Conservation (phyloP, 169 alveolate genomes). For the Cryptosporidium parvum region DNA sequence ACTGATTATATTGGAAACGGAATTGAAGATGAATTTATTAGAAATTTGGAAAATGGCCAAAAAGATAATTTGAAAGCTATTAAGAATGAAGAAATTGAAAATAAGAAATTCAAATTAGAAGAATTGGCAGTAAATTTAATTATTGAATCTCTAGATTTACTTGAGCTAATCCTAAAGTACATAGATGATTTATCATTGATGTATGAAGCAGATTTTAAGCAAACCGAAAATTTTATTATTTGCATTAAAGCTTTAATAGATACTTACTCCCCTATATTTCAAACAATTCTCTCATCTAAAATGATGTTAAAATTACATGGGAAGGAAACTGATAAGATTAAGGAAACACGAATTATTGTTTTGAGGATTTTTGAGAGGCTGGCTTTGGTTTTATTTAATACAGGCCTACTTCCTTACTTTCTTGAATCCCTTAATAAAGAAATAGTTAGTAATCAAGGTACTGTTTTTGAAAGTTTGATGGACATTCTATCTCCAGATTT, state of each 20-base stretch:
- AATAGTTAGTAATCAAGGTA: not conserved
- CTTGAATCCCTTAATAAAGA: constrained; percentile 1
- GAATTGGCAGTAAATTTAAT: not conserved
- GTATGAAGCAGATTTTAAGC: constrained; percentile 31
- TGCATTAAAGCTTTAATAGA: not conserved
- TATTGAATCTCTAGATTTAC: not conserved
- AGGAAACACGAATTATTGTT: constrained; percentile 7
- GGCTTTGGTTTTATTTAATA: not conserved
- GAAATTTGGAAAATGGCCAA: not conserved
- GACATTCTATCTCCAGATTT: constrained; percentile 74
- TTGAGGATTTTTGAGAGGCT: constrained; percentile 50
- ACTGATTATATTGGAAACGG: not conserved
- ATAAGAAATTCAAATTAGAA: not conserved
- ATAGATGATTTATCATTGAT: constrained; percentile 33
- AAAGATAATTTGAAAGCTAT: not conserved
- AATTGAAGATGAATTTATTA: not conserved
- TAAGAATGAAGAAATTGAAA: not conserved
- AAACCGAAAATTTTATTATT: not conserved
- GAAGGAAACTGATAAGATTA: constrained; percentile 4
- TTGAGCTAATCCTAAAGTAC: constrained; percentile 1
- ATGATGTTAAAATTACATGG: not conserved
- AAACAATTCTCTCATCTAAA: constrained; percentile 17
- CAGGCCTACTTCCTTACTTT: not conserved
- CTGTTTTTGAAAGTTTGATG: constrained; percentile 62
- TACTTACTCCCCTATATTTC: constrained; percentile 13